Evolutionary conservation across 1,284 basidiomycete species (phyloP).

Genomic region (Ceratobasidium papillatum): DNA sequence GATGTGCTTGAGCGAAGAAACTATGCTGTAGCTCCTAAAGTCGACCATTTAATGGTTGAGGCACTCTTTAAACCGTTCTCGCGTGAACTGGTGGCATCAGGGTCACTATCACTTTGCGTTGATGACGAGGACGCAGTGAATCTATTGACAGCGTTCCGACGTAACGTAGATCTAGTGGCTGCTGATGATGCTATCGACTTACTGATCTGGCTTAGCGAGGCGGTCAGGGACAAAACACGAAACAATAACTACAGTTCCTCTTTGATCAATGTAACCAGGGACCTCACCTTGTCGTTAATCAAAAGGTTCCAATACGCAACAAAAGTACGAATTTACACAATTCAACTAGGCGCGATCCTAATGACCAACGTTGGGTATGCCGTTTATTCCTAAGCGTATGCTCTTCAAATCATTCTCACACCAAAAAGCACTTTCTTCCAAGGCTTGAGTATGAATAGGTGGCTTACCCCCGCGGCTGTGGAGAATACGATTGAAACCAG

Average conservation of each 20-base stretch:
- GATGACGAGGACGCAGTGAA: background rate
- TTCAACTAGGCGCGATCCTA: background rate
- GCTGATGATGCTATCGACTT: background rate
- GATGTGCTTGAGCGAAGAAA: background rate
- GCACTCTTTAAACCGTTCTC: background rate
- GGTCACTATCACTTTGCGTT: background rate
- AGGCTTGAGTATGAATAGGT: background rate
- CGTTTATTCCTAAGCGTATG: background rate
- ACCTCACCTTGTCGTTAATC: background rate
- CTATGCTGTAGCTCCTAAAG: background rate
- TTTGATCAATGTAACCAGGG: background rate
- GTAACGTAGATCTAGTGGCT: background rate
- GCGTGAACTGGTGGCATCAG: background rate
- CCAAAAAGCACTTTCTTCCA: background rate
- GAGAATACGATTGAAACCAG: background rate
- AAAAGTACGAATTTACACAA: background rate
- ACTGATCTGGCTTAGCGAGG: background rate
- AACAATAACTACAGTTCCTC: background rate
- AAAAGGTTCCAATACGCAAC: background rate
- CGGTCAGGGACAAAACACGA: background rate
- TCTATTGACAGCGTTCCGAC: background rate
- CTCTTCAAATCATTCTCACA: background rate
- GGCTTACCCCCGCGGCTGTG: background rate
- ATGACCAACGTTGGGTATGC: background rate
- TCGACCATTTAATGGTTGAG: background rate